Percentiles rank a stretch among this genome's conserved stretches.
Conservation (phyloP, 352 stramenopile species). For the Blastocystis sp. region DNA sequence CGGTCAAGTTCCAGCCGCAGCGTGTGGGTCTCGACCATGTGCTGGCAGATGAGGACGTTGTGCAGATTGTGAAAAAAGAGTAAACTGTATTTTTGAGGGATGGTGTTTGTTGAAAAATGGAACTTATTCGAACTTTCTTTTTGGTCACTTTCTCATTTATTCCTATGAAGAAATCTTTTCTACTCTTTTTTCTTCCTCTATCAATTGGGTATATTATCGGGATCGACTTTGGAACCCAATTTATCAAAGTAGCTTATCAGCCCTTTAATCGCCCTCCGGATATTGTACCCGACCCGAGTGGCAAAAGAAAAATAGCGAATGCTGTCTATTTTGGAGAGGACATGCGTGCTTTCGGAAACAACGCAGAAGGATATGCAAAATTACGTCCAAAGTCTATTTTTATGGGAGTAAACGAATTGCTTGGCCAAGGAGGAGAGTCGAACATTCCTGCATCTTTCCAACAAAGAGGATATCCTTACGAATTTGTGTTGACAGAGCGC, state of each 20-base stretch:
- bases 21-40: conserved; percentile 94
- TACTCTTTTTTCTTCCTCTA: background rate
- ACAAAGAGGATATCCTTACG: background rate
- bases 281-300: background rate
- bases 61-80: conserved; percentile 93
- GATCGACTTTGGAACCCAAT: conserved; percentile 43
- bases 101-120: background rate
- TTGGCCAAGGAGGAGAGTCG: conserved; percentile 6
- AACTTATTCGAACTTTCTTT: background rate
- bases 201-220: background rate
- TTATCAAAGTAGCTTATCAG: conserved; percentile 42
- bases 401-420: background rate
- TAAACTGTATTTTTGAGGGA: conserved; percentile 63
- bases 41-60: conserved; percentile 94
- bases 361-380: background rate
- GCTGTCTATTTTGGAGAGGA: conserved; percentile 1
- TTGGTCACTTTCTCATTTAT: background rate
- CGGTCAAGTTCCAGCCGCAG: conserved; percentile 95
- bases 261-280: background rate
- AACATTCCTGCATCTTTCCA: background rate
- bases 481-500: background rate
- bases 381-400: background rate
- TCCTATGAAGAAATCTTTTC: background rate
- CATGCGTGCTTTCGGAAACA: background rate
- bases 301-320: conserved; percentile 33